A percentile compares a stretch with the other conserved stretches of the same genome.
Evolutionary conservation across 129 eudicot genomes (phyloP).

Genomic region (Lactuca sativa): DNA sequence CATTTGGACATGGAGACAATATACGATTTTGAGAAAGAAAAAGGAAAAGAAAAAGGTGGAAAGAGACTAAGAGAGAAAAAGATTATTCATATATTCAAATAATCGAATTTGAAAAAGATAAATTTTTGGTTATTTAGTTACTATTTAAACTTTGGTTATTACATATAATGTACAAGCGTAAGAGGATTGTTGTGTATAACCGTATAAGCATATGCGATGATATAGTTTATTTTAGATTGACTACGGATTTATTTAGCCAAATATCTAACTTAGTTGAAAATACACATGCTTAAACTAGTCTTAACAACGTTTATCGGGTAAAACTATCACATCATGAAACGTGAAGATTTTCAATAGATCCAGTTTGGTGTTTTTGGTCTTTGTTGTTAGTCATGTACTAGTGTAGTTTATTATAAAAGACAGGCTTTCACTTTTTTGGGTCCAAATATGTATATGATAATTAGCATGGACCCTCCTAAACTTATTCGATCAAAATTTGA

Average conservation of each 20-base stretch:
- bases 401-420: too few relatives aligned
- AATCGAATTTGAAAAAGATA: not conserved
- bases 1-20: conserved; percentile 29
- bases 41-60: conserved; percentile 13
- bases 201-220: not conserved
- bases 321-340: too few relatives aligned
- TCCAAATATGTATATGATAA: not conserved
- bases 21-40: conserved; percentile 15
- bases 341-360: too few relatives aligned
- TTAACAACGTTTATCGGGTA: too few relatives aligned
- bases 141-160: not conserved
- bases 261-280: not conserved
- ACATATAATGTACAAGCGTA: not conserved
- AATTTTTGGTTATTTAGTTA: not conserved
- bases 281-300: not conserved
- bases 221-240: too few relatives aligned
- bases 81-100: conserved; percentile 26
- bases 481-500: too few relatives aligned
- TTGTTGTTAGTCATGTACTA: too few relatives aligned
- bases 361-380: too few relatives aligned
- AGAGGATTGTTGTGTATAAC: not conserved
- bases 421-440: not conserved
- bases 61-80: conserved; percentile 10
- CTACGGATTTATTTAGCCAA: not conserved
- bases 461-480: not conserved